A percentile compares a stretch with the other conserved stretches of the same genome.
Conservation (phyloP, 2,329 filamentous ascomycete genomes). For the Boeremia exigua region DNA sequence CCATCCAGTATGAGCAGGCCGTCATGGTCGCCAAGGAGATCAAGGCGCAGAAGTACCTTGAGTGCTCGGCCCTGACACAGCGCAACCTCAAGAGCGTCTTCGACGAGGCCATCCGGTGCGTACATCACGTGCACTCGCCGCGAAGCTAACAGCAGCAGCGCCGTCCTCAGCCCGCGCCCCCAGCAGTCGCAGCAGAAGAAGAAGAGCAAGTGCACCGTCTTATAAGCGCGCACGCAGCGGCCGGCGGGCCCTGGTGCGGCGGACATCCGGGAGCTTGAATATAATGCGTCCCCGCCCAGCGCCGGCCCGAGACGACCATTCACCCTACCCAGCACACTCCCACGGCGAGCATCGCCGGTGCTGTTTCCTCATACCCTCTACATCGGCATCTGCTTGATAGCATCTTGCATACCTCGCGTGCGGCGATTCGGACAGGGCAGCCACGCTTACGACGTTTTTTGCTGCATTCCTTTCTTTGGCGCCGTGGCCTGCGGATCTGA, state of each 20-base stretch:
- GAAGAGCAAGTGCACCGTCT: slow-evolving; percentile 36
- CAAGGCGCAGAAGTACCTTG: slow-evolving; percentile 93
- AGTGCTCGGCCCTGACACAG: slow-evolving; percentile 96
- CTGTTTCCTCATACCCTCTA: slow-evolving; percentile 22
- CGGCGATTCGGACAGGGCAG: slow-evolving; percentile 26
- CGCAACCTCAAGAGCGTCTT: slow-evolving; percentile 98
- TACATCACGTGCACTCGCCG: slow-evolving; percentile 15
- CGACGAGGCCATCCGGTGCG: slow-evolving; percentile 95
- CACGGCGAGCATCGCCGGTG: slow-evolving; percentile 9
- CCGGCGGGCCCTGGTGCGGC: slow-evolving; percentile 31
- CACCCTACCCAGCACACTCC: slow-evolving; percentile 13
- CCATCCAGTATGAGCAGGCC: slow-evolving; percentile 94
- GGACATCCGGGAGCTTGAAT: slow-evolving; percentile 31
- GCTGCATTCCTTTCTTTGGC: slow-evolving; percentile 40
- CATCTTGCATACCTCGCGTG: slow-evolving; percentile 26
- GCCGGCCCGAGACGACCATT: slow-evolving; percentile 11
- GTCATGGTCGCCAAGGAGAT: slow-evolving; percentile 91
- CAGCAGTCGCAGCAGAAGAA: slow-evolving; percentile 33
- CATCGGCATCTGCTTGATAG: slow-evolving; percentile 27
- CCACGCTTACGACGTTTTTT: slow-evolving; percentile 25
- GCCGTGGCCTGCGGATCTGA: slow-evolving; percentile 31
- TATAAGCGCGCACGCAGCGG: slow-evolving; percentile 26
- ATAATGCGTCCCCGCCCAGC: slow-evolving; percentile 22
- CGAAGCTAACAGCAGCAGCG: slow-evolving; percentile 37
- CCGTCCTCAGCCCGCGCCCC: slow-evolving; percentile 51